Conservation (phyloP, 192 early-diverging fungal species). For the Coemansia erecta region DNA sequence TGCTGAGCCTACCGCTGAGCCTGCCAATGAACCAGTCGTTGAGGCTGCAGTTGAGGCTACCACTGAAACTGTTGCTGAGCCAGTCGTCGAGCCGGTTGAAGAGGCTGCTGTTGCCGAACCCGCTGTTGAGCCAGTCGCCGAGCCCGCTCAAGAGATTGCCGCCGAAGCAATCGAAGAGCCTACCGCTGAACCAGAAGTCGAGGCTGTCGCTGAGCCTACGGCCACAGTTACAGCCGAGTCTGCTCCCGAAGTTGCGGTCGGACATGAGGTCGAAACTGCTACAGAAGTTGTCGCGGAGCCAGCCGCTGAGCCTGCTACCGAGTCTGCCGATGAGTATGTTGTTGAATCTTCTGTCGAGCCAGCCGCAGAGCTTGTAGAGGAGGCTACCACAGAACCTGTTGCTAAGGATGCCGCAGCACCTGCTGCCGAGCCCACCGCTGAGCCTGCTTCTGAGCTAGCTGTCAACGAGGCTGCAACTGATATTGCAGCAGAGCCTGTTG, state of each 20-base stretch:
- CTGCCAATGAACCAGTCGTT: background rate
- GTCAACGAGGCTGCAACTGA: background rate
- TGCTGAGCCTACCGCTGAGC: background rate
- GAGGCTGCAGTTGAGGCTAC: background rate
- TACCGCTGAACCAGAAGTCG: background rate
- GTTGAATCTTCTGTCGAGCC: background rate
- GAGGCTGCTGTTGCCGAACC: background rate
- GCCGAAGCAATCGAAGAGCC: background rate
- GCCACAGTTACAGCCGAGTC: conserved; percentile 4
- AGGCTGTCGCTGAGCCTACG: conserved; percentile 1
- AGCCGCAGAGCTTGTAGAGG: background rate
- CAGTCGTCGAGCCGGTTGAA: background rate
- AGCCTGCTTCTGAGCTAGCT: background rate
- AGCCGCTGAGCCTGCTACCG: background rate
- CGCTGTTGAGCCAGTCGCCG: background rate
- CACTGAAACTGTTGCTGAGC: background rate
- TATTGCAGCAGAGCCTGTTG: conserved; percentile 1
- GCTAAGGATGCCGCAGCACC: background rate
- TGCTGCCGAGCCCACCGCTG: background rate
- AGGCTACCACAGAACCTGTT: background rate
- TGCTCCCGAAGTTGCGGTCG: background rate
- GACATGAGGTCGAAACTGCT: background rate
- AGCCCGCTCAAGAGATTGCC: background rate
- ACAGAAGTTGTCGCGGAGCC: background rate
- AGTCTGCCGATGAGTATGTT: too few relatives aligned